Conservation (phyloP, 2,329 filamentous ascomycete genomes). For the Fusarium stilboides region DNA sequence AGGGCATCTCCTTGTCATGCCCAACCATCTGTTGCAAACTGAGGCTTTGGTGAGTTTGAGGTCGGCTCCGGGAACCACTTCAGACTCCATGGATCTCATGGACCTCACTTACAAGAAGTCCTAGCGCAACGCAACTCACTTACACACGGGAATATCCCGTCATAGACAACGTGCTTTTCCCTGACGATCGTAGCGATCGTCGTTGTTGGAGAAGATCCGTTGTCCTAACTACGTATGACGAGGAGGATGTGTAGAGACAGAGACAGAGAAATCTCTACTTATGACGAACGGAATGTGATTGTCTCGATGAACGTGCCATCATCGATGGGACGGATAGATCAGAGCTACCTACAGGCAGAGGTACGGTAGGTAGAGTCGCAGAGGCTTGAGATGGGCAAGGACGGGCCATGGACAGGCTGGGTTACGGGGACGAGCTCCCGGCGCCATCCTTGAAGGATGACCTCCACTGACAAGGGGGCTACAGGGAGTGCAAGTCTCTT, state of each 20-base stretch:
- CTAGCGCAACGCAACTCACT: slow-evolving; percentile 18
- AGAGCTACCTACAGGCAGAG: slow-evolving; percentile 18
- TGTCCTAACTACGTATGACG: slow-evolving; percentile 31
- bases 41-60: slow-evolving; percentile 15
- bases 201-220: slow-evolving; percentile 27
- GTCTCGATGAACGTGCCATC: slow-evolving; percentile 39
- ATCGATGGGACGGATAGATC: slow-evolving; percentile 42
- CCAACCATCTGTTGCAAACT: slow-evolving; percentile 23
- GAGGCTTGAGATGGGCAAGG: slow-evolving; percentile 33
- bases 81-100: slow-evolving; percentile 7
- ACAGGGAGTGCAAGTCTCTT: slow-evolving; percentile 34
- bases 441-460: slow-evolving; percentile 40
- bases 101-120: slow-evolving; percentile 30
- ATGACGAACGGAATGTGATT: slow-evolving; percentile 47
- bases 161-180: slow-evolving; percentile 35
- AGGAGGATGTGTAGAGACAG: slow-evolving; percentile 10
- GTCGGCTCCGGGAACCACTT: slow-evolving; percentile 27
- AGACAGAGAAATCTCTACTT: slow-evolving; percentile 19
- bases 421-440: slow-evolving; percentile 45
- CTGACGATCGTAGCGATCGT: slow-evolving; percentile 34
- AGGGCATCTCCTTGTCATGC: neutral
- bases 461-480: slow-evolving; percentile 27
- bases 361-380: slow-evolving; percentile 1
- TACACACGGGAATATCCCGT: slow-evolving; percentile 20
- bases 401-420: slow-evolving; percentile 38